These are phyloP conservation scores for Pseudoneurospora amorphoporcata DNA, from an alignment of 495 filamentous ascomycete genomes.

Conservation along the genomic window DNA sequence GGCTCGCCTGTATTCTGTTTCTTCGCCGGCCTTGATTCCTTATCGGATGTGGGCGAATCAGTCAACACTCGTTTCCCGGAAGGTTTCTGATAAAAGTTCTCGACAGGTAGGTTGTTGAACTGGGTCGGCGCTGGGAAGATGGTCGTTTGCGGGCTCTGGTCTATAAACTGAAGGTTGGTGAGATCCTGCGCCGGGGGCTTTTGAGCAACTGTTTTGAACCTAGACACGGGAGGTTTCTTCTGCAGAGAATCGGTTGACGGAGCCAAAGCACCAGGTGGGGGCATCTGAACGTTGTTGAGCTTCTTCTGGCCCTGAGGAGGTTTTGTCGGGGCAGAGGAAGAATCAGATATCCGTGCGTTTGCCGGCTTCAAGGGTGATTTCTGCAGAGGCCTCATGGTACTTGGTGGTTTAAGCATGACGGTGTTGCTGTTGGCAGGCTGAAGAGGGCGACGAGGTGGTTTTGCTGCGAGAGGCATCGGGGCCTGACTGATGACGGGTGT, in stretches of 20 bases:
- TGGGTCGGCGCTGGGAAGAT: slow-evolving; percentile 39
- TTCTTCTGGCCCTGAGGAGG: slow-evolving; percentile 34
- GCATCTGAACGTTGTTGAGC: slow-evolving; percentile 56
- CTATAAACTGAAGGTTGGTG: slow-evolving; percentile 39
- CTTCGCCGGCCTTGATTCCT: slow-evolving; percentile 57
- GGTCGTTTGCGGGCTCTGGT: slow-evolving; percentile 52
- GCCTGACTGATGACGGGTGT: slow-evolving; percentile 37
- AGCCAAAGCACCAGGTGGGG: slow-evolving; percentile 51
- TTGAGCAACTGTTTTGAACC: slow-evolving; percentile 50
- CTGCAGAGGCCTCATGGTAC: slow-evolving; percentile 26
- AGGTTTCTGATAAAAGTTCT: slow-evolving; percentile 48
- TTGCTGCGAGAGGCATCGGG: slow-evolving; percentile 40
- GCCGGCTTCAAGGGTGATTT: slow-evolving; percentile 48
- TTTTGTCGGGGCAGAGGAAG: slow-evolving; percentile 35
- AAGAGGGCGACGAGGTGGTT: slow-evolving; percentile 35
- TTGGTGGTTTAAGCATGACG: slow-evolving; percentile 47
- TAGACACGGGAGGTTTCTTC: slow-evolving; percentile 61
- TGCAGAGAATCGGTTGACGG: slow-evolving; percentile 76
- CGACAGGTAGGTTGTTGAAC: slow-evolving; percentile 38
- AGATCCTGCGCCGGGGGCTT: slow-evolving; percentile 53
- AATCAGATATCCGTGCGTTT: slow-evolving; percentile 24
- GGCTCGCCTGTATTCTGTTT: slow-evolving; percentile 43
- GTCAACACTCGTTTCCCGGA: slow-evolving; percentile 56
- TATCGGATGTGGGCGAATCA: slow-evolving; percentile 57
- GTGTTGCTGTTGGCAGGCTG: slow-evolving; percentile 39